These are phyloP conservation scores for Fusarium bulbicola DNA, from an alignment of 2,329 filamentous ascomycete genomes.

Conservation along the genomic window DNA sequence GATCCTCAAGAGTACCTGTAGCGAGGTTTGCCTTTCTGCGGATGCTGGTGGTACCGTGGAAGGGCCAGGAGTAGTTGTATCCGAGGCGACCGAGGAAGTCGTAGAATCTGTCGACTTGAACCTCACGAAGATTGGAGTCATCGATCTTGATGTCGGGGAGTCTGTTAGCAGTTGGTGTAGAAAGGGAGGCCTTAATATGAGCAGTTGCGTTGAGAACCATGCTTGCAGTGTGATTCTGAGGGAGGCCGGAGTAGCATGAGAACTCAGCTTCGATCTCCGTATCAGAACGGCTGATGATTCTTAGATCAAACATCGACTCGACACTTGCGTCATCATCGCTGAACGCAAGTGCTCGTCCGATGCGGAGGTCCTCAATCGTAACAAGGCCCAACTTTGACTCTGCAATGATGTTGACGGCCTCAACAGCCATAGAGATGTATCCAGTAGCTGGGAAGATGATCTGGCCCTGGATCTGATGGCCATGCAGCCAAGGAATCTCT, in stretches of 20 bases:
- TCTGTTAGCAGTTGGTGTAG: rapidly evolving
- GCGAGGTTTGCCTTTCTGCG: background rate
- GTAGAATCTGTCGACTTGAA: background rate
- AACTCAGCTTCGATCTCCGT: background rate
- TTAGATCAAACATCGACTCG: rapidly evolving
- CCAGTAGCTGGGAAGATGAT: background rate
- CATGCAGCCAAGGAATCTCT: background rate
- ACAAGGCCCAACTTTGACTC: rapidly evolving
- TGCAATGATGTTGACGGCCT: rapidly evolving
- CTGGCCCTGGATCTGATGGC: background rate
- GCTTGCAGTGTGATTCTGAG: background rate
- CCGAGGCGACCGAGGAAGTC: background rate
- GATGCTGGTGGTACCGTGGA: background rate
- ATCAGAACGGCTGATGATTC: background rate
- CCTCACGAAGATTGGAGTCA: rapidly evolving
- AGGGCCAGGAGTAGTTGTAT: background rate
- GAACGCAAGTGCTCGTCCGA: rapidly evolving
- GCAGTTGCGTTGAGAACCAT: background rate
- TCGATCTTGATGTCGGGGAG: background rate
- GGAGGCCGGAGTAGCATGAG: background rate
- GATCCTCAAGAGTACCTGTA: background rate
- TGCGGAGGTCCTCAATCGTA: rapidly evolving
- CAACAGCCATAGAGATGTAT: background rate
- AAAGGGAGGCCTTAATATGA: rapidly evolving
- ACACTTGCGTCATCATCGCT: background rate